Evolutionary conservation across 2,329 filamentous ascomycete genomes (phyloP).

Genomic region (Apiospora malaysiana): DNA sequence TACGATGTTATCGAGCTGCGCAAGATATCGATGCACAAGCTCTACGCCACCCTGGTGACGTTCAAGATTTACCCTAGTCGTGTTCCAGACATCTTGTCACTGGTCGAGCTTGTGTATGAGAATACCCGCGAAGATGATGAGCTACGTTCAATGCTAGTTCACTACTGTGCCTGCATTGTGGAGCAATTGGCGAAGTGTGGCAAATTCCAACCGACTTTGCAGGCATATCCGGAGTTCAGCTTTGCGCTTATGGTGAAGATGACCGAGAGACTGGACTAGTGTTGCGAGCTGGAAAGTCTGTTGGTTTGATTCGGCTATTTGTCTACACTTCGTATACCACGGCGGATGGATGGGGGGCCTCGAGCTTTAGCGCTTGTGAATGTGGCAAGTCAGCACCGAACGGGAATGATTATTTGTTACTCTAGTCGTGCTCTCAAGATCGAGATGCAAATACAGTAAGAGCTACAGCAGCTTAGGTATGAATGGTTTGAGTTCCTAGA

Average conservation of each 20-base stretch:
- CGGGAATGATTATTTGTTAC: too few relatives aligned
- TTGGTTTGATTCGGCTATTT: too few relatives aligned
- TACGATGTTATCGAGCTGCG: constrained; percentile 25
- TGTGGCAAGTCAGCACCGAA: too few relatives aligned
- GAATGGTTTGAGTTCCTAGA: too few relatives aligned
- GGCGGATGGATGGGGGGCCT: too few relatives aligned
- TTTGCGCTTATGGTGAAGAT: background rate
- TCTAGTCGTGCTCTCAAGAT: too few relatives aligned
- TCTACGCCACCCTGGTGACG: constrained; percentile 24
- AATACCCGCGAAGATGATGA: constrained; percentile 24
- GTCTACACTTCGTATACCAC: too few relatives aligned
- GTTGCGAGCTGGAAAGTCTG: background rate
- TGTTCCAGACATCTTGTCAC: constrained; percentile 13
- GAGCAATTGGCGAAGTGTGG: constrained; percentile 23
- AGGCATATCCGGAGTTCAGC: background rate
- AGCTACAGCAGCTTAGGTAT: too few relatives aligned
- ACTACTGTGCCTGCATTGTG: constrained; percentile 27
- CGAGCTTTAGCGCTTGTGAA: too few relatives aligned
- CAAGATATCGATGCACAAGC: constrained; percentile 22
- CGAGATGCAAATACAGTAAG: too few relatives aligned
- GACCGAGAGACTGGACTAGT: background rate
- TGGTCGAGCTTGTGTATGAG: constrained; percentile 24
- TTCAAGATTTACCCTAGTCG: constrained; percentile 26
- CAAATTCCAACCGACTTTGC: background rate
- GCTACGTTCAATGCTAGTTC: constrained; percentile 23